Evolutionary conservation across 768 basidiomycete species (phyloP).

Genomic region (Psilocybe azurescens): DNA sequence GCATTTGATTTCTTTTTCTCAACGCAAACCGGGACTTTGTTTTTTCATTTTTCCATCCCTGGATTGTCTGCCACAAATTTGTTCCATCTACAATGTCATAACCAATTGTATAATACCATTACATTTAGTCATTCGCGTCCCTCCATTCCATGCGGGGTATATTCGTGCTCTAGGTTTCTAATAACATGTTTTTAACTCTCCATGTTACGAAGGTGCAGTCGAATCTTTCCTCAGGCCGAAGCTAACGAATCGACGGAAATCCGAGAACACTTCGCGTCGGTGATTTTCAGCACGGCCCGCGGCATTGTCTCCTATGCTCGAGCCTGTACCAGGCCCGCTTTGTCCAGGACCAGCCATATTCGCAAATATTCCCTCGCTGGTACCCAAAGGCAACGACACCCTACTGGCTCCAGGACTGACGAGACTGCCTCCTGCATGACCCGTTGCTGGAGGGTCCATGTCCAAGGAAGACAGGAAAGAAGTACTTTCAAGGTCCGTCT

Average conservation of each 20-base stretch:
- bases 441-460: slow-evolving; percentile 82
- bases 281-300: slow-evolving; percentile 47
- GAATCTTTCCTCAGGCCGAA: slow-evolving; percentile 86
- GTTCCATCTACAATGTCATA: slow-evolving; percentile 6
- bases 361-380: slow-evolving; percentile 62
- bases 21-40: not conserved
- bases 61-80: slow-evolving; percentile 8
- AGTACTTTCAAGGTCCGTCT: slow-evolving; percentile 83
- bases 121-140: slow-evolving; percentile 1
- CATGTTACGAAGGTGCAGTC: slow-evolving; percentile 14
- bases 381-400: slow-evolving; percentile 53
- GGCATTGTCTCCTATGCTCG: slow-evolving; percentile 47
- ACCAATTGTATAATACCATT: slow-evolving; percentile 6
- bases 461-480: slow-evolving; percentile 95
- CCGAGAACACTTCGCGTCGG: slow-evolving; percentile 85
- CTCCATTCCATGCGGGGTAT: not conserved
- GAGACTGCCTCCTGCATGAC: slow-evolving; percentile 53
- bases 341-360: slow-evolving; percentile 62
- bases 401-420: slow-evolving; percentile 72
- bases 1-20: slow-evolving; percentile 7
- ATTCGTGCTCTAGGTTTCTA: not conserved
- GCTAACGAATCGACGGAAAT: slow-evolving; percentile 86
- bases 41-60: slow-evolving; percentile 2
- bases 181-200: not conserved
- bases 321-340: slow-evolving; percentile 67